phyloP scores from a whole-genome alignment of 1,284 basidiomycete genomes.

The Agroathelia rolfsii region DNA sequence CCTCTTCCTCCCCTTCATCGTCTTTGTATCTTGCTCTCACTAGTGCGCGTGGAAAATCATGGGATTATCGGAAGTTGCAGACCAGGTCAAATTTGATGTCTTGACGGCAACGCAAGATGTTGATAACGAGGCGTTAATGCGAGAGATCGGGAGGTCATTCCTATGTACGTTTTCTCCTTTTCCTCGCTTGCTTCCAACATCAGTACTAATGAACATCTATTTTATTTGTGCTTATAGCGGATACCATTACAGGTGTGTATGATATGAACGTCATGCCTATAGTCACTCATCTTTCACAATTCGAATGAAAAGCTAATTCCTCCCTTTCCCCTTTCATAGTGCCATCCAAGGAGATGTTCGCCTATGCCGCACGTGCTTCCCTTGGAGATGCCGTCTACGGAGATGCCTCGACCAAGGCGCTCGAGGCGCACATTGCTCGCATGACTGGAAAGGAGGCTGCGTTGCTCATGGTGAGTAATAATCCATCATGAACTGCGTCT shows the following conservation, averaged over 20 bases:
- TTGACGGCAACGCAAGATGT: slow-evolving; percentile 39
- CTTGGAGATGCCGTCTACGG: slow-evolving; percentile 68
- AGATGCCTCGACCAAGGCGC: slow-evolving; percentile 40
- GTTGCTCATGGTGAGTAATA: slow-evolving; percentile 73
- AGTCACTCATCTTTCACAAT: no score
- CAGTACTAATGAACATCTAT: slow-evolving; percentile 13
- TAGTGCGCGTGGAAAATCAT: no score
- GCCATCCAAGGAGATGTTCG: slow-evolving; percentile 69
- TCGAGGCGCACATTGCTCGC: slow-evolving; percentile 75
- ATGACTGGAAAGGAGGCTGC: slow-evolving; percentile 84
- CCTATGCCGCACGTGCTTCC: slow-evolving; percentile 56
- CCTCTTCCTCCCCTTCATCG: no score
- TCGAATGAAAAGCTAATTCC: no score
- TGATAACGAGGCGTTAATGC: slow-evolving; percentile 44
- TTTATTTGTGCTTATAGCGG: slow-evolving; percentile 35
- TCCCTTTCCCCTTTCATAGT: slow-evolving; percentile 30
- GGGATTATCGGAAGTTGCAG: no score
- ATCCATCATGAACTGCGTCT: no score
- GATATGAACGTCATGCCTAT: no score
- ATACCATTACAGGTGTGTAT: slow-evolving; percentile 62
- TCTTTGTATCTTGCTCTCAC: no score
- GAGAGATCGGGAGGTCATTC: slow-evolving; percentile 52
- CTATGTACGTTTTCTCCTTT: slow-evolving; percentile 47
- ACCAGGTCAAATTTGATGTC: slow-evolving; percentile 54
- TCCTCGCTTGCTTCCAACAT: no score